Percentiles rank a stretch among this genome's conserved stretches.
phyloP scores from a whole-genome alignment of 2,329 filamentous ascomycete species.

The Aureobasidium namibiae region DNA sequence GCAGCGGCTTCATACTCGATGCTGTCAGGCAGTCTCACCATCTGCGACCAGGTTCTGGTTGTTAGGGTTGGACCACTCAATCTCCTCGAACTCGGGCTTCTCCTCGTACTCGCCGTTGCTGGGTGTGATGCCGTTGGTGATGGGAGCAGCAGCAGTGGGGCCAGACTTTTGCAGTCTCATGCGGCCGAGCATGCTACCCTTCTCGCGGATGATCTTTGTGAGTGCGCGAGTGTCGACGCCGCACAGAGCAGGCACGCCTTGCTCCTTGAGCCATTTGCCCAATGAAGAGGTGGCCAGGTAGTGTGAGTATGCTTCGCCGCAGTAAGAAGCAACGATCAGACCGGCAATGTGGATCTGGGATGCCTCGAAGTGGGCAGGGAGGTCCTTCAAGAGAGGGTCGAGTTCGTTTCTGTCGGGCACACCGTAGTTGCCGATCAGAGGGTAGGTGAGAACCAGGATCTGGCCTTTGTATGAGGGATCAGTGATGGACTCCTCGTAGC shows the following conservation, averaged over 20 bases:
- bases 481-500: constrained; percentile 89
- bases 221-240: constrained; percentile 88
- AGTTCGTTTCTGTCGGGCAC: constrained; percentile 79
- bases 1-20: constrained; percentile 3
- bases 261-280: constrained; percentile 92
- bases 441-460: constrained; percentile 94
- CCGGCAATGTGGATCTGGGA: constrained; percentile 88
- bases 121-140: constrained; percentile 28
- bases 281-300: constrained; percentile 85
- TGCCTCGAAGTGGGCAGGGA: constrained; percentile 90
- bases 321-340: constrained; percentile 82
- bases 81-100: constrained; percentile 55
- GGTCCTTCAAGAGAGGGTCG: constrained; percentile 74
- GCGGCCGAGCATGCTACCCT: constrained; percentile 93
- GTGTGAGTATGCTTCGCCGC: constrained; percentile 92
- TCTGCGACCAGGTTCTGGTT: constrained; percentile 85
- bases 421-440: constrained; percentile 93
- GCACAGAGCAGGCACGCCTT: constrained; percentile 87
- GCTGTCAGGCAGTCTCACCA: constrained; percentile 52
- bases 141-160: constrained; percentile 33
- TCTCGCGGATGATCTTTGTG: constrained; percentile 87
- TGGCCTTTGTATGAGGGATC: constrained; percentile 85
- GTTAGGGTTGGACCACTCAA: constrained; percentile 91
- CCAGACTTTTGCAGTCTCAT: constrained; percentile 64
- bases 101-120: constrained; percentile 26